A percentile compares a stretch with the other conserved stretches of the same genome.
phyloP scores from a whole-genome alignment of 1,284 basidiomycete species.

The Ceratobasidium sp. region DNA sequence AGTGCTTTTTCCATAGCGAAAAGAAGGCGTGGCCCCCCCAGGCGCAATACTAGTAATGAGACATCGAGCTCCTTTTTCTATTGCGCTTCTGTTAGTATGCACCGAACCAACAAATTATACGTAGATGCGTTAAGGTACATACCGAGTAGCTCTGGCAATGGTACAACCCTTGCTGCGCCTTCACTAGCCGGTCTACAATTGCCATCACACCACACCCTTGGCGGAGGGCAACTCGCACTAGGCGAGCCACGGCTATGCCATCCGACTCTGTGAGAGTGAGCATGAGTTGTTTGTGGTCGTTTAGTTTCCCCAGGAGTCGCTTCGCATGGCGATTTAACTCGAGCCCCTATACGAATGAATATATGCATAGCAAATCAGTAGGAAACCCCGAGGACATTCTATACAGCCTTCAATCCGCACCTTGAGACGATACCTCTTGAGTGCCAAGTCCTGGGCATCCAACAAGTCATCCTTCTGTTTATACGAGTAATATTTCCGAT shows the following conservation, averaged over 20 bases:
- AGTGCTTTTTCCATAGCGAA: not conserved
- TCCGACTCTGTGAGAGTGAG: not conserved
- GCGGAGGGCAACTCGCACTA: not conserved
- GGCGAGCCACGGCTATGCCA: not conserved
- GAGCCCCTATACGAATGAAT: not conserved
- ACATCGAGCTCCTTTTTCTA: conserved; percentile 8
- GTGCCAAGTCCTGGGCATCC: not conserved
- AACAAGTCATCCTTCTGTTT: not conserved
- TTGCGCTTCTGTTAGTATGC: no score
- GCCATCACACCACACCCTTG: not conserved
- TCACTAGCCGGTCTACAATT: not conserved
- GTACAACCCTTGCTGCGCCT: conserved; percentile 6
- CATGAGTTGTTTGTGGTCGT: conserved; percentile 18
- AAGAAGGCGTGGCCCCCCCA: conserved; percentile 6
- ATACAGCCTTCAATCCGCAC: not conserved
- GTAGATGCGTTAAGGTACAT: not conserved
- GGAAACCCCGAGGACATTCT: no score
- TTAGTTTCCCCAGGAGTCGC: not conserved
- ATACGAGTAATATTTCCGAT: not conserved
- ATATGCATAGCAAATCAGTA: not conserved
- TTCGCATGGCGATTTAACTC: not conserved
- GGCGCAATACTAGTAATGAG: not conserved
- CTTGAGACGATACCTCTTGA: not conserved
- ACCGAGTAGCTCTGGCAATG: not conserved
- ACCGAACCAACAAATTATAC: not conserved